Conservation (phyloP, 169 alveolate species). For the Cryptosporidium canis region DNA sequence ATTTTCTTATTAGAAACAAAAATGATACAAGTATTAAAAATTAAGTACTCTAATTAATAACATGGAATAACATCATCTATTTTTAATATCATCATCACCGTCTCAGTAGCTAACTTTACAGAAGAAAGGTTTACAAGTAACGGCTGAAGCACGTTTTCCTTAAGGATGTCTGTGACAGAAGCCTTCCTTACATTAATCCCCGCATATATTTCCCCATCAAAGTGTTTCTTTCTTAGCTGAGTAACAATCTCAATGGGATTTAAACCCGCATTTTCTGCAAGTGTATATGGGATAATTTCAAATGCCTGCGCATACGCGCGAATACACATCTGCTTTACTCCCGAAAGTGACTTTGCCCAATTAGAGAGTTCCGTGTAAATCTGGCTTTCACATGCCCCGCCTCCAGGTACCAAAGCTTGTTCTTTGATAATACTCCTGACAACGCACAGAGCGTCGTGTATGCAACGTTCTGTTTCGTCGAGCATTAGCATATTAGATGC, state of each 20-base stretch:
- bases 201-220: conserved; percentile 88
- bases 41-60: background rate
- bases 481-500: conserved; percentile 93
- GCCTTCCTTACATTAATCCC: conserved; percentile 96
- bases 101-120: conserved; percentile 96
- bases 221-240: conserved; percentile 93
- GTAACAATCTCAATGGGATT: conserved; percentile 96
- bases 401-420: conserved; percentile 98
- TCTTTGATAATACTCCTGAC: conserved; percentile 96
- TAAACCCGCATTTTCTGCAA: conserved; percentile 99
- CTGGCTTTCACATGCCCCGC: conserved; percentile 99
- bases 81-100: conserved; percentile 98
- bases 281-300: conserved; percentile 98
- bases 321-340: conserved; percentile 94
- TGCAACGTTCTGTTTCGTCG: conserved; percentile 98
- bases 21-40: background rate
- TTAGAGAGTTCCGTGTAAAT: conserved; percentile 77
- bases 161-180: conserved; percentile 89
- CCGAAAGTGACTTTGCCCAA: conserved; percentile 90
- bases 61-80: conserved; percentile 96
- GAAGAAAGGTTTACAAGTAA: conserved; percentile 96
- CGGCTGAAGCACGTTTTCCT: conserved; percentile 96
- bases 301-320: conserved; percentile 98
- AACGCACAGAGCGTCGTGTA: conserved; percentile 99
- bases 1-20: background rate